phyloP scores from a whole-genome alignment of 331 rosid genomes.

The Quercus lobata region DNA sequence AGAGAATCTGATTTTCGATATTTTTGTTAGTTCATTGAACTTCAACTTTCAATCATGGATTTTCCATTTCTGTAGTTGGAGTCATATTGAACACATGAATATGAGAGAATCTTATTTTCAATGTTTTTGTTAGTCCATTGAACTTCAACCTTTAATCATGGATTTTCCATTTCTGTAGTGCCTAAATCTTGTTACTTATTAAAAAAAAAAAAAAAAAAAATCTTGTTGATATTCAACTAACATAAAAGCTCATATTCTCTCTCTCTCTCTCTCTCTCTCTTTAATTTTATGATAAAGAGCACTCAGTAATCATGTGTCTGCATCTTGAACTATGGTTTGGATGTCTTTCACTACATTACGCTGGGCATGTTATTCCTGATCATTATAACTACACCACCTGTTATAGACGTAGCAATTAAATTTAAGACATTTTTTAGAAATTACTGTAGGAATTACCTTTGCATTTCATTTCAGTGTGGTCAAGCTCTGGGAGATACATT shows the following conservation, averaged over 20 bases:
- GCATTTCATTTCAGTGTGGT: conserved; percentile 61
- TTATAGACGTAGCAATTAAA: neutral
- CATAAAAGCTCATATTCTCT: neutral
- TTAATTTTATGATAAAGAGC: neutral
- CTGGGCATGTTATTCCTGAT: neutral
- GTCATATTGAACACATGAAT: neutral
- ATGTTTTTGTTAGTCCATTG: neutral
- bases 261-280: neutral
- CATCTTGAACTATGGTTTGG: neutral
- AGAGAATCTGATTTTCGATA: neutral
- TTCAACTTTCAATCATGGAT: neutral
- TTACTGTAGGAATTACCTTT: conserved; percentile 1
- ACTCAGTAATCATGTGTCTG: neutral
- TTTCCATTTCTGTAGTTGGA: neutral
- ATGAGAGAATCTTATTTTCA: neutral
- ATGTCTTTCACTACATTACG: neutral
- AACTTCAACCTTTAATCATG: neutral
- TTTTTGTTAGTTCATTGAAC: neutral
- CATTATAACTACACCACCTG: neutral
- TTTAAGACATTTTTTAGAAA: neutral
- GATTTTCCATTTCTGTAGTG: neutral
- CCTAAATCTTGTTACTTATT: neutral
- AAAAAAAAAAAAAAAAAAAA: neutral
- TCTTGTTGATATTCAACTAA: neutral
- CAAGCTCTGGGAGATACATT: conserved; percentile 75